A percentile compares a stretch with the other conserved stretches of the same genome.
Evolutionary conservation across 257 asterid genomes (phyloP).

Genomic region (Ligustrum vulgare): DNA sequence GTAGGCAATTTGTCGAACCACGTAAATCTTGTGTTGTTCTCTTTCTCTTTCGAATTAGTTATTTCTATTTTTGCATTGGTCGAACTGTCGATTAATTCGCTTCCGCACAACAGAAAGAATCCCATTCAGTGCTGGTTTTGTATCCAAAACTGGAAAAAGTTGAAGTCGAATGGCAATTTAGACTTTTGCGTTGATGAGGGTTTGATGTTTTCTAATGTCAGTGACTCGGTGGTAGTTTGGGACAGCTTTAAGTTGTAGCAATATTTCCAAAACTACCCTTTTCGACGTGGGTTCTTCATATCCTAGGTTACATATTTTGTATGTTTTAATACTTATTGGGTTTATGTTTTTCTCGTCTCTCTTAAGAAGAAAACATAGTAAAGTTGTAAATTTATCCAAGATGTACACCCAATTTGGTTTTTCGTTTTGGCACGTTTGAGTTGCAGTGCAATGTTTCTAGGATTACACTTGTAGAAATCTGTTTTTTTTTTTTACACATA

Average conservation of each 20-base stretch:
- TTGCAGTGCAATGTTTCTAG: conserved; percentile 11
- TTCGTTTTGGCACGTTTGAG: too few relatives aligned
- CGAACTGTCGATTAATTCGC: too few relatives aligned
- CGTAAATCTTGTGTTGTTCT: too few relatives aligned
- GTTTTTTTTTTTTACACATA: too few relatives aligned
- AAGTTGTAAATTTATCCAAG: conserved; percentile 14
- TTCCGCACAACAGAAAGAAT: too few relatives aligned
- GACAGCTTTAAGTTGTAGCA: conserved; percentile 51
- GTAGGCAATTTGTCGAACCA: too few relatives aligned
- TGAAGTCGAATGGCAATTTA: conserved; percentile 81
- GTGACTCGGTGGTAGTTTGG: conserved; percentile 36
- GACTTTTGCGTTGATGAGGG: conserved; percentile 67
- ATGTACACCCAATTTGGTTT: not conserved
- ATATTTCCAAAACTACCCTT: conserved; percentile 48
- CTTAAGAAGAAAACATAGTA: conserved; percentile 5
- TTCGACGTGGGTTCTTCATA: conserved; percentile 30
- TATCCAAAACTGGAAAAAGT: conserved; percentile 61
- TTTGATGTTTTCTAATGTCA: conserved; percentile 40
- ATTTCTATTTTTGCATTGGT: too few relatives aligned
- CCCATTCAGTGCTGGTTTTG: conserved; percentile 61
- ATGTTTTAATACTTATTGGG: conserved; percentile 33
- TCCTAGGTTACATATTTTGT: conserved; percentile 22
- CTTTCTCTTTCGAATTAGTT: too few relatives aligned
- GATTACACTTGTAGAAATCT: too few relatives aligned
- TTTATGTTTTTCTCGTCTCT: conserved; percentile 21